Evolutionary conservation across 192 early-diverging fungal genomes (phyloP).

Genomic region (Irineochytrium annulatum): DNA sequence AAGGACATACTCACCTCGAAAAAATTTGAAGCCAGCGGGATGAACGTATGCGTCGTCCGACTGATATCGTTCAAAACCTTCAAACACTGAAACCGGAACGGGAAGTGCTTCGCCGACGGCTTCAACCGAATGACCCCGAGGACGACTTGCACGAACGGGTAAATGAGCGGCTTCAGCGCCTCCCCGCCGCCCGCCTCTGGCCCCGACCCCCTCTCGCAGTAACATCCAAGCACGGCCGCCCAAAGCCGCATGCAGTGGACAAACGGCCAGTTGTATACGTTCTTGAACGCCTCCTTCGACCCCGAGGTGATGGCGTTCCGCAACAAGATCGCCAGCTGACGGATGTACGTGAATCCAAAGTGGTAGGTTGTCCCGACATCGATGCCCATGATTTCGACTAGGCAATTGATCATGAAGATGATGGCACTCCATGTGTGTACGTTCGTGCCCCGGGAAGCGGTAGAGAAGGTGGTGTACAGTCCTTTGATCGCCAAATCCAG

Average conservation of each 20-base stretch:
- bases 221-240: constrained; percentile 75
- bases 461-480: constrained; percentile 77
- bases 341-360: constrained; percentile 86
- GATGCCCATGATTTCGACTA: constrained; percentile 81
- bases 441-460: constrained; percentile 70
- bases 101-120: constrained; percentile 86
- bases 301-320: constrained; percentile 81
- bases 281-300: constrained; percentile 79
- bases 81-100: constrained; percentile 85
- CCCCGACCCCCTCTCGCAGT: constrained; percentile 52
- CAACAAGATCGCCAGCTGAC: constrained; percentile 89
- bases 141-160: constrained; percentile 63
- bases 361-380: constrained; percentile 82
- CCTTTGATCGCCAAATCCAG: constrained; percentile 73
- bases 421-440: constrained; percentile 76
- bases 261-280: constrained; percentile 97
- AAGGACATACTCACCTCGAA: constrained; percentile 70
- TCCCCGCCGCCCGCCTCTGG: constrained; percentile 40
- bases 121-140: constrained; percentile 58
- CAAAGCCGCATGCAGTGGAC: constrained; percentile 89
- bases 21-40: constrained; percentile 80
- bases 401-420: constrained; percentile 89
- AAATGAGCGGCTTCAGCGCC: constrained; percentile 62
- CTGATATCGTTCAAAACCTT: constrained; percentile 67
- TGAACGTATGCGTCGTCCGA: constrained; percentile 68